Conservation (phyloP, 164 flowering plant species). For the Nelumbo lutea region DNA sequence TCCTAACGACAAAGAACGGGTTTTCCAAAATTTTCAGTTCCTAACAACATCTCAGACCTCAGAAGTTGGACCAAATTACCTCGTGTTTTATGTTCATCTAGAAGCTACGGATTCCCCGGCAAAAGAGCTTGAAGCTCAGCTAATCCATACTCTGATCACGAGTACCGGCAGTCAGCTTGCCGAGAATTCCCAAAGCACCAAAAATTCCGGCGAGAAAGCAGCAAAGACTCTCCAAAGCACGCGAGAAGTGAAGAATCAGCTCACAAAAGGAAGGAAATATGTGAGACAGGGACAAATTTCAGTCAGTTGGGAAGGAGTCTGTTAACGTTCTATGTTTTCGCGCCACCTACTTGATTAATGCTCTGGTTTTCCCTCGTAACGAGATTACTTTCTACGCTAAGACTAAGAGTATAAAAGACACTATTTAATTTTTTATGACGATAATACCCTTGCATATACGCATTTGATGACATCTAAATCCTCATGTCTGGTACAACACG, state of each 20-base stretch:
- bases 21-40: too few relatives aligned
- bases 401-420: not conserved
- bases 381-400: not conserved
- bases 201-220: not conserved
- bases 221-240: not conserved
- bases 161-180: too few relatives aligned
- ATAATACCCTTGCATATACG: not conserved
- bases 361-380: not conserved
- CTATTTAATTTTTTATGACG: not conserved
- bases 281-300: constrained; percentile 3
- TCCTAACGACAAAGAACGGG: too few relatives aligned
- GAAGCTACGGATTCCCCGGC: too few relatives aligned
- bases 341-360: constrained; percentile 28
- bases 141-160: too few relatives aligned
- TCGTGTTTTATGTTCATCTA: too few relatives aligned
- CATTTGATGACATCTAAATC: not conserved
- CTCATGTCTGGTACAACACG: too few relatives aligned
- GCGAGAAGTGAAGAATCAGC: constrained; percentile 1
- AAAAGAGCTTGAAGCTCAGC: too few relatives aligned
- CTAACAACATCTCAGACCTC: too few relatives aligned
- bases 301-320: constrained; percentile 13
- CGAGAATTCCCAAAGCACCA: not conserved
- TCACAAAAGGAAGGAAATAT: not conserved
- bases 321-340: constrained; percentile 30
- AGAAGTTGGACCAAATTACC: too few relatives aligned